Evolutionary conservation across 2,329 filamentous ascomycete species (phyloP), one percentile per base, ranked within the genome.

Genomic region (Tolypocladium nubicola): DNA sequence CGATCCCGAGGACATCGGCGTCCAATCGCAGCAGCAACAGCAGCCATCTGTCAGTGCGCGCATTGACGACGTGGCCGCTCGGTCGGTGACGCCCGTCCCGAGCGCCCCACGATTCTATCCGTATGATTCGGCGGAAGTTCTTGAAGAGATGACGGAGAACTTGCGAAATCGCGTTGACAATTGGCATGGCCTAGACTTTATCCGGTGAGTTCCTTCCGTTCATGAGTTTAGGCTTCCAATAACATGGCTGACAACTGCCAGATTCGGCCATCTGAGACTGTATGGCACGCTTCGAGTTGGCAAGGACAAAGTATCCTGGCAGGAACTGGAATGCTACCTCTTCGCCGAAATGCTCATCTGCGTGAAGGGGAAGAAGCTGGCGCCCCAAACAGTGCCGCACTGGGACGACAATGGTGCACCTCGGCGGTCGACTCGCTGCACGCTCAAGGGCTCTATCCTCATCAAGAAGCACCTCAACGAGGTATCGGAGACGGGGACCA

Each of bases 261-360:
- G 89, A 62, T 99, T 99, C 69, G 94, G 94, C 61, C 96, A 94
- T 68, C 79, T 99, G 62, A 85, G 92, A 38, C 77, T 97, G 38
- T 92, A 96, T 66, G 93, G 91, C 35, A 92, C 88, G 2, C 84
- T 99, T 58, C 86, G 90, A 56, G 94, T 99, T 26, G 94, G 94
- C 65, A 99, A 99, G 73, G 94, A 99, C 72, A 91, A 91, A 63
- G 81, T 93, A 62, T 92, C 92, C 8, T 99, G 94, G 94, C 94
- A 99, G 76, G 94, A 97, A 70, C 76, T 99, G 57, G 92, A 99
- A 71, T 99, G 94, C 71, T 99, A 90, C 70, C 81, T 99, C 37
- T 99, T 99, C 68, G 90, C 88, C 5, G 94, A 99, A 75, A 99
- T 99, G 94, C 87, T 99, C 65, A 99, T 99, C 62, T 99, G 94